Base-by-base conservation (phyloP, 2,329 filamentous ascomycete genomes). In the Corniculantispora saksenae region DNA sequence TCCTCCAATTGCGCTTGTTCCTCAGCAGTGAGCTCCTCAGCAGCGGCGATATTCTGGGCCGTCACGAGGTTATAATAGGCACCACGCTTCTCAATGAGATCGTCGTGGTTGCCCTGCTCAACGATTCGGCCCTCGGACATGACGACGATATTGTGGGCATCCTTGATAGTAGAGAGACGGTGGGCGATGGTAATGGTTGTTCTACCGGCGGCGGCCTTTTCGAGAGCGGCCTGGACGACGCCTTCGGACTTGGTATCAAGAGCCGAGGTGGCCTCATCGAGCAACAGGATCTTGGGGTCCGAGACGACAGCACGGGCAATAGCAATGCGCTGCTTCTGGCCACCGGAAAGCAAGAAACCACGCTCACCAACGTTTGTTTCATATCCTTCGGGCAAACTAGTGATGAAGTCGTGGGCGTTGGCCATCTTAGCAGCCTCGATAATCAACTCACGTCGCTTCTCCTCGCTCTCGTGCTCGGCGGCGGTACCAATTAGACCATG, bases 61-160 rank as follows among this genome's bases (percentile, higher is more conserved):
- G 85, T 79, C 1, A 93, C 91, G 6, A 94, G 83, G 2, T 83
- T 84, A 45, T 84, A 84, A 71, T 94, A 94, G 21, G 90, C 81
- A 1, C 91, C 87, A 5, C 32, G 32, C 3, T 80, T 80, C 5
- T 87, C 81, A 45, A 83, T 77, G 0, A 97, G 83, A 51, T 87
- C 84, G 8, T 92, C 86, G 69, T 97, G 93, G 0, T 86, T 92
- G 0, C 93, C 93, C 69, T 89, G 81, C 74, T 97, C 92, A 10
- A 90, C 83, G 0, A 93, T 85, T 61, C 83, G 78, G 2, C 93
- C 93, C 69, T 89, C 85, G 57, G 89, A 84, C 61, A 96, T 76
- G 1, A 96, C 92, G 9, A 93, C 81, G 62, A 96, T 96, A 45
- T 88, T 86, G 72, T 96, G 90, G 3, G 92, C 92, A 68, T 90